phyloP scores from a whole-genome alignment of 768 basidiomycete species.

The Rhodotorula graminis region DNA sequence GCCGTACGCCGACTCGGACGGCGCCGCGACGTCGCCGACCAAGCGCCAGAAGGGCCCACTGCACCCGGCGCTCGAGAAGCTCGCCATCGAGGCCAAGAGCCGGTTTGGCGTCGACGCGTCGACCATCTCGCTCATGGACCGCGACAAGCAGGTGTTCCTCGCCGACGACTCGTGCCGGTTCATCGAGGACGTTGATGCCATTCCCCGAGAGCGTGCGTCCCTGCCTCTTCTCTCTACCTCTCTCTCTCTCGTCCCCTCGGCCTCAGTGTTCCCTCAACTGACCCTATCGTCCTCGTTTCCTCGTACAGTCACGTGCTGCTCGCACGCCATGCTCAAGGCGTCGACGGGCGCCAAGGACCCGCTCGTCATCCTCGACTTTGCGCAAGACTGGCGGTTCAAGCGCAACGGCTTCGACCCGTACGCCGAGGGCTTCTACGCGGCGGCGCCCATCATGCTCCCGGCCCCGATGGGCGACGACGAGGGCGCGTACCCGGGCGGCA shows the following conservation, averaged over 20 bases:
- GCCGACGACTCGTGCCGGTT: slow-evolving; percentile 5
- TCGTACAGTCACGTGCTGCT: slow-evolving; percentile 16
- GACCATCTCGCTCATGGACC: slow-evolving; percentile 32
- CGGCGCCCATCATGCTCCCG: slow-evolving; percentile 28
- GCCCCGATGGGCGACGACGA: slow-evolving; percentile 31
- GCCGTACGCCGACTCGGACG: background rate
- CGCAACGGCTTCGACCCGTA: slow-evolving; percentile 29
- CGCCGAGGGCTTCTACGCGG: slow-evolving; percentile 31
- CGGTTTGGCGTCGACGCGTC: slow-evolving; percentile 21
- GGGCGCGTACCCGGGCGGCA: slow-evolving; percentile 11
- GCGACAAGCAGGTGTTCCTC: slow-evolving; percentile 33
- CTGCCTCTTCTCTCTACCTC: background rate
- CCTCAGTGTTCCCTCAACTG: background rate
- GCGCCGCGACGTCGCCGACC: background rate
- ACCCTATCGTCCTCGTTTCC: background rate
- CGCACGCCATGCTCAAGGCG: slow-evolving; percentile 31
- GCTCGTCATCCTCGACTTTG: slow-evolving; percentile 32
- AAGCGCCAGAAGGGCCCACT: slow-evolving; percentile 9
- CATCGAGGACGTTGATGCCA: background rate
- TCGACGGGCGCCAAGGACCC: slow-evolving; percentile 30
- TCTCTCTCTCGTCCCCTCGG: background rate
- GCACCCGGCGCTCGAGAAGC: slow-evolving; percentile 11
- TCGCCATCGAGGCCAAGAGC: slow-evolving; percentile 19
- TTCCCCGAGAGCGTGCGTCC: slow-evolving; percentile 17
- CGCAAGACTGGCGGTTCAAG: slow-evolving; percentile 31